Base-by-base conservation (phyloP, 2,329 filamentous ascomycete genomes). In the Cyphellophora europaea region DNA sequence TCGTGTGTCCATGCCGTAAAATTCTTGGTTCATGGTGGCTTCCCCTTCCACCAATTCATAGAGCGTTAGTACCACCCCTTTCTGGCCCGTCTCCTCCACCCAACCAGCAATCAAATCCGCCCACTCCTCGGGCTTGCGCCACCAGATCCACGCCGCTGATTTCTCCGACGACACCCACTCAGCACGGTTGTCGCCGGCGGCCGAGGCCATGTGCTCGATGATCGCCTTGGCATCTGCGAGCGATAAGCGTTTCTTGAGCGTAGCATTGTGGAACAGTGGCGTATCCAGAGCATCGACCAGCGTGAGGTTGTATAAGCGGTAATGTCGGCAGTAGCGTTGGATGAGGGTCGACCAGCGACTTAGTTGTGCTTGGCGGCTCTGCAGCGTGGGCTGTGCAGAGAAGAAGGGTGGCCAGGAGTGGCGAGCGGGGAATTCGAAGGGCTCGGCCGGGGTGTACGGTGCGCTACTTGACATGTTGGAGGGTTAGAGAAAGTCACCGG, bases 21-120 rank as follows among this genome's bases (percentile, higher is more conserved):
- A 85, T 49, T 93, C 86, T 82, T 49, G 18, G n/a, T 27, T 40
- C 15, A 46, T 39, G 2, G 83, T 86, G 18, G 71, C 80, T 53
- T 96, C 89, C n/a, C 89, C 85, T 58, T 95, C 78, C 2, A 77
- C 72, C 51, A 98, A 64, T 64, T 98, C 91, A 59, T 95, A 96
- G 15, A 98, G 67, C 37, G 91, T 98, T 53, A 98, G 60, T 37
- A 98, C 89, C 10, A 73, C 77, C 15, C 85, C 85, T 66, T 82
- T 89, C 67, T 95, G 88, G 3, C 77, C 91, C 41, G 87, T 94
- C 42, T 77, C 76, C 18, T 96, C 88, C 30, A 87, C 81, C 78
- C 86, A 96, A 28, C 67, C 72, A 57, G 82, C 81, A 27, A 96
- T 64, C 40, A 79, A 55, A 19, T 70, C 74, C 2, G 87, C 91